A percentile compares a stretch with the other conserved stretches of the same genome.
Evolutionary conservation across 495 filamentous ascomycete species (phyloP).

Genomic region (Lophiostoma macrostomum): DNA sequence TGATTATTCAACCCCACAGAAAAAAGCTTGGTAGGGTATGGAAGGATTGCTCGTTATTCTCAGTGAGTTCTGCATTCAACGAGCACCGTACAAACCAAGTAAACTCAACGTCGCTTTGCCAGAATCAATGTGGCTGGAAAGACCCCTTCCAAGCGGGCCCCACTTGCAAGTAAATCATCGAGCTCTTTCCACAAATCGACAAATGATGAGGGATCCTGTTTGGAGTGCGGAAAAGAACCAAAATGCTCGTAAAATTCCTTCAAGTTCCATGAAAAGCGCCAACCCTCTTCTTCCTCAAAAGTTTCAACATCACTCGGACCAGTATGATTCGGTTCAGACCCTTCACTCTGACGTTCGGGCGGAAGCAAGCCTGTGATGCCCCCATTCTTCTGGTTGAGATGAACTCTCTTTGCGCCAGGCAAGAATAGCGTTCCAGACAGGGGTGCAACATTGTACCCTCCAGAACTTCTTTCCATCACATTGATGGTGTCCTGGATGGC

Average conservation of each 20-base stretch:
- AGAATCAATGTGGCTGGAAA: too few relatives aligned
- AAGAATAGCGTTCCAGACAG: slow-evolving; percentile 15
- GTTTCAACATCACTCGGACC: slow-evolving; percentile 10
- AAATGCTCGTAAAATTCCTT: slow-evolving; percentile 17
- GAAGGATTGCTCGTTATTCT: too few relatives aligned
- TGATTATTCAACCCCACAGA: too few relatives aligned
- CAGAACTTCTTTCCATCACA: slow-evolving; percentile 11
- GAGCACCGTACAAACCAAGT: too few relatives aligned
- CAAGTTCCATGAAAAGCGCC: slow-evolving; percentile 21
- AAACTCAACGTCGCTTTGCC: too few relatives aligned
- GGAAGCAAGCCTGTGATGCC: slow-evolving; percentile 1
- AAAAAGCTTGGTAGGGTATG: too few relatives aligned
- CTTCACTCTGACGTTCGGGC: slow-evolving; percentile 1
- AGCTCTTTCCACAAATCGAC: too few relatives aligned
- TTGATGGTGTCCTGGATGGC: neutral
- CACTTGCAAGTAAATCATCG: too few relatives aligned
- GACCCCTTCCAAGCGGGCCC: too few relatives aligned
- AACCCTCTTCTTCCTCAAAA: slow-evolving; percentile 22
- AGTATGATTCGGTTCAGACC: neutral
- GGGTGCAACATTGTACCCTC: slow-evolving; percentile 24
- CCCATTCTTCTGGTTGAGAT: slow-evolving; percentile 19
- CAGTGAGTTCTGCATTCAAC: too few relatives aligned
- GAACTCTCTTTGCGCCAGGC: slow-evolving; percentile 21
- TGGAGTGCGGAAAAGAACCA: slow-evolving; percentile 17
- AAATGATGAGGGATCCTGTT: too few relatives aligned